Conservation (phyloP, 371 early-diverging fungal species). For the Mortierella sp. region DNA sequence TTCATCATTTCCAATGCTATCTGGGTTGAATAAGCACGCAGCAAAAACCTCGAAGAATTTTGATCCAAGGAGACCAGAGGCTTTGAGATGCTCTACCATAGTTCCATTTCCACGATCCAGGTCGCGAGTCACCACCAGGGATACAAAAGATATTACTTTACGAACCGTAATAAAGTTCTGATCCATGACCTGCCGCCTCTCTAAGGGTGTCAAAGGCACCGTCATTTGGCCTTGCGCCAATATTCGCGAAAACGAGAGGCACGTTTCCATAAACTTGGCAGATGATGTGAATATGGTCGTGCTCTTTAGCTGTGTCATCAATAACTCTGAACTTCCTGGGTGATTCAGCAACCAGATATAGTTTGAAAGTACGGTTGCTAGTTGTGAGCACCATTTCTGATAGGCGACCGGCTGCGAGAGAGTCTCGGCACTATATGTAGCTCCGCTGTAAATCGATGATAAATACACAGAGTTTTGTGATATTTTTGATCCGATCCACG, state of each 20-base stretch:
- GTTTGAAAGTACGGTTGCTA: conserved; percentile 48
- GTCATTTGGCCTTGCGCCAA: conserved; percentile 3
- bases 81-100: conserved; percentile 18
- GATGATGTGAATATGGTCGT: conserved; percentile 10
- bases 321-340: conserved; percentile 23
- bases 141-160: conserved; percentile 27
- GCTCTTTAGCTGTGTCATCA: conserved; percentile 13
- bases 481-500: conserved; percentile 34
- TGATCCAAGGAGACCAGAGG: conserved; percentile 21
- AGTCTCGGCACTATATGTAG: conserved; percentile 11
- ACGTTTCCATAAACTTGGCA: conserved; percentile 40
- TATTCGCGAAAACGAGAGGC: conserved; percentile 27
- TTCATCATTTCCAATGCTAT: conserved; percentile 49
- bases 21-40: conserved; percentile 38
- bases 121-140: conserved; percentile 10
- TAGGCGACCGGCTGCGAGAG: conserved; percentile 24
- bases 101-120: conserved; percentile 14
- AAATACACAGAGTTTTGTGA: conserved; percentile 18
- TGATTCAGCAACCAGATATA: conserved; percentile 54
- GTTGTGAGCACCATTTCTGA: conserved; percentile 50
- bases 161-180: conserved; percentile 38
- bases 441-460: conserved; percentile 7
- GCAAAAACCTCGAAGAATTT: conserved; percentile 36
- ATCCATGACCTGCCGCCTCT: conserved; percentile 30
- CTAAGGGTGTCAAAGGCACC: conserved; percentile 29